These are phyloP conservation scores for Gymnopilus junonius DNA, from an alignment of 768 basidiomycete species.

Conservation along the genomic window DNA sequence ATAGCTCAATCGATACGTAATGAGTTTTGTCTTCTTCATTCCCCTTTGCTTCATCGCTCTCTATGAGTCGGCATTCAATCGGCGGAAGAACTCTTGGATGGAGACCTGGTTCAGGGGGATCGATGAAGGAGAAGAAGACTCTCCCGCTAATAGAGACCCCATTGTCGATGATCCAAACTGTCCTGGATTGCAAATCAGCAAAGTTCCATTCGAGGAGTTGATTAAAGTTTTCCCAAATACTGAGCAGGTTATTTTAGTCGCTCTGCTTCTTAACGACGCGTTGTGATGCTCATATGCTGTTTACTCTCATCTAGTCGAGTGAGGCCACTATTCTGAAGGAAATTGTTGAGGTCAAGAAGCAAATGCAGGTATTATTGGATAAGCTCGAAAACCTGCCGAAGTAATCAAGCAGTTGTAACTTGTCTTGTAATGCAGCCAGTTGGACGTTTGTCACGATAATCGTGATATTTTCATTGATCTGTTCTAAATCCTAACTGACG, in stretches of 20 bases:
- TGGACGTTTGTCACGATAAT: background rate
- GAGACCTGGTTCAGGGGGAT: constrained; percentile 65
- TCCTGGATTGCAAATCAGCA: constrained; percentile 67
- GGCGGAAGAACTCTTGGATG: constrained; percentile 62
- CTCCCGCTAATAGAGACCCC: constrained; percentile 61
- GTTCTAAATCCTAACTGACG: background rate
- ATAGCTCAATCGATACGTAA: constrained; percentile 78
- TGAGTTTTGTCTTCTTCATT: constrained; percentile 81
- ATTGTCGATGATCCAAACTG: constrained; percentile 58
- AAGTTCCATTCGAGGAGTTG: constrained; percentile 69
- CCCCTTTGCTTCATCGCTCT: constrained; percentile 77
- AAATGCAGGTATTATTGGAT: constrained; percentile 41
- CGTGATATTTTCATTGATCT: background rate
- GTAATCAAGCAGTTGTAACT: background rate
- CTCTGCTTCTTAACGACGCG: background rate
- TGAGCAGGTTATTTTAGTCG: constrained; percentile 55
- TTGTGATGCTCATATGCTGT: background rate
- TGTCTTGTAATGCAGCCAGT: background rate
- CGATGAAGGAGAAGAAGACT: constrained; percentile 63
- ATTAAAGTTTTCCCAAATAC: constrained; percentile 77
- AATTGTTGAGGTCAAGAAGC: constrained; percentile 56
- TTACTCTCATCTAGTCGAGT: constrained; percentile 54
- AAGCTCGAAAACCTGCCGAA: constrained; percentile 36
- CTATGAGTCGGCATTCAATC: constrained; percentile 65
- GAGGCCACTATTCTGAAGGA: constrained; percentile 72